Evolutionary conservation across 805 yeast genomes (phyloP), one percentile per base, ranked within the genome.

Genomic region (Komagataella kurtzmanii): DNA sequence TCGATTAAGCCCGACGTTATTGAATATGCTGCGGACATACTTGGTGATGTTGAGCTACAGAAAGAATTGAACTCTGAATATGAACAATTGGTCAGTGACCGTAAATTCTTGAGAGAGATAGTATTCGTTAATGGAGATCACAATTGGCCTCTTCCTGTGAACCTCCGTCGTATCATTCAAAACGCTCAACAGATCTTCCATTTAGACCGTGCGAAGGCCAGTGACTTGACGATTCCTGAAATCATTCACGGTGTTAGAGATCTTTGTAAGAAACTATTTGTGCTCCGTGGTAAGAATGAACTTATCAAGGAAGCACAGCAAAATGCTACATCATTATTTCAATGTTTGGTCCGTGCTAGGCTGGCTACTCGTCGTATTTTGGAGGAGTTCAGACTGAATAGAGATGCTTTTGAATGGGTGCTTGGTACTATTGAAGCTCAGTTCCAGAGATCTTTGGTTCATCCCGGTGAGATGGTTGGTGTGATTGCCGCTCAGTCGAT

Each of bases 401-500:
- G 80, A 60, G 80, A 80, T 54, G 93, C 99, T 0, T 93, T 93
- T 63, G 89, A 90, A 57, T 93, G 99, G 99, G 95, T 88, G 48
- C 58, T 89, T 54, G 97, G 97, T 65, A 96, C 91, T 65, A 79
- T 93, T 57, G 97, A 90, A 64, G 80, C 93, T 36, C 97, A 90
- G 67, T 93, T 91, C 72, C 88, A 88, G 58, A 86, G 84, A 67
- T 81, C 97, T 7, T 74, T 87, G 65, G 97, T 89, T 47, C 91
- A 90, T 56, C 96, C 98, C 3, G 97, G 97, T 76, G 97, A 90
- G 66, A 90, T 90, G 97, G 97, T 90, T 53, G 97, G 97, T 74
- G 95, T 90, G 50, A 79, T 90, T 62, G 97, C 97, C 51, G 97
- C 97, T 2, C 97, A 90, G 73, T 88, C 96, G 44, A 90, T 90